Conservation (phyloP, 2,329 filamentous ascomycete genomes). For the Lasiodiplodia sp. region DNA sequence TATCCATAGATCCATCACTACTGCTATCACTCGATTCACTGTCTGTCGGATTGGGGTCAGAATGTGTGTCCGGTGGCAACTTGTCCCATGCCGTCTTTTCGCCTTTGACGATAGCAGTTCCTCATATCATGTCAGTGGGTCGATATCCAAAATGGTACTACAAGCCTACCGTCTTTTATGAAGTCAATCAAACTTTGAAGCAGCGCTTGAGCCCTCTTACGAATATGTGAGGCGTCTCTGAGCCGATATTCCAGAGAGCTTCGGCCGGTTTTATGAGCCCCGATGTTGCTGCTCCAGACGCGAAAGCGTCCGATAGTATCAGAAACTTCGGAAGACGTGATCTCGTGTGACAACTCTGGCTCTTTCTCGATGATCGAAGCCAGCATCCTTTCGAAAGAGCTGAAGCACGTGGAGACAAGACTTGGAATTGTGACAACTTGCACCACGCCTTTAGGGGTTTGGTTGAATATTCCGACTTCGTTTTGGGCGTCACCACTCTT, state of each 20-base stretch:
- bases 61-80: slow-evolving; percentile 29
- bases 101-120: slow-evolving; percentile 33
- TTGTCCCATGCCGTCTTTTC: slow-evolving; percentile 37
- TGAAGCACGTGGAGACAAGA: neutral
- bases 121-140: slow-evolving; percentile 1
- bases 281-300: slow-evolving; percentile 45
- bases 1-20: neutral
- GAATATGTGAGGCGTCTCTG: slow-evolving; percentile 41
- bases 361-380: slow-evolving; percentile 29
- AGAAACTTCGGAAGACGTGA: slow-evolving; percentile 21
- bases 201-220: slow-evolving; percentile 30
- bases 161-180: neutral
- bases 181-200: neutral
- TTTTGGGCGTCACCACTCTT: too few species aligned
- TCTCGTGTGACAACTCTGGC: neutral
- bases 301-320: slow-evolving; percentile 43
- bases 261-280: slow-evolving; percentile 42
- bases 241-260: slow-evolving; percentile 44
- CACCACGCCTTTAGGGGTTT: too few species aligned
- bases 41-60: slow-evolving; percentile 28
- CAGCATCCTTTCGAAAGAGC: slow-evolving; percentile 2
- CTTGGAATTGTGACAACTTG: too few species aligned
- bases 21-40: slow-evolving; percentile 2
- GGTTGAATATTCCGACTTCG: too few species aligned
- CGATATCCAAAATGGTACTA: neutral